Conservation (phyloP, 2,329 filamentous ascomycete genomes). For the Ophiostoma australiae region DNA sequence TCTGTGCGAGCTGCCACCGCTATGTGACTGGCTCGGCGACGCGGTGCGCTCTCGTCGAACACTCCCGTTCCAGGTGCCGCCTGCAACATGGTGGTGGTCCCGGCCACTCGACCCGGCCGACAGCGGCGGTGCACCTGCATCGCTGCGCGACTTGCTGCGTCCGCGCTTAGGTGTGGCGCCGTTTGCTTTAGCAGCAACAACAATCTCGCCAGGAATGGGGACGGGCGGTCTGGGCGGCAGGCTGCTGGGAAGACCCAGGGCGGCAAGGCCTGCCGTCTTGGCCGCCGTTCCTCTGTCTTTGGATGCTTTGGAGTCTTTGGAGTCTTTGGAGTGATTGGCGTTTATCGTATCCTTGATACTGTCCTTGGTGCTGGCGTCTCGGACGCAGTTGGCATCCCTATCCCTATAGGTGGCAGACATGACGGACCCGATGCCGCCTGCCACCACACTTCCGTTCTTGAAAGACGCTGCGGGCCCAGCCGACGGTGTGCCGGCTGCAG, state of each 20-base stretch:
- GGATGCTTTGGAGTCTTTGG: no score
- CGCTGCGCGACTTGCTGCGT: background rate
- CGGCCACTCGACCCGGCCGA: background rate
- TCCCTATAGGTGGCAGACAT: background rate
- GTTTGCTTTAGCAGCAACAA: background rate
- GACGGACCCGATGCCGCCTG: background rate
- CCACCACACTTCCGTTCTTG: background rate
- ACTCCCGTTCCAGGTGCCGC: background rate
- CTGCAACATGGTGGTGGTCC: background rate
- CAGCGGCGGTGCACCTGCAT: background rate
- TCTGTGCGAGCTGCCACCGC: background rate
- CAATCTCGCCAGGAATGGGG: constrained; percentile 17
- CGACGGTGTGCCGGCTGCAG: background rate
- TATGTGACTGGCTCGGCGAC: background rate
- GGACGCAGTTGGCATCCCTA: background rate
- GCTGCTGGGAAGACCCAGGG: constrained; percentile 13
- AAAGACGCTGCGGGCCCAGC: background rate
- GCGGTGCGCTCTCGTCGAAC: background rate
- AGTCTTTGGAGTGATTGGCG: background rate
- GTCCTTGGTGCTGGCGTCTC: background rate
- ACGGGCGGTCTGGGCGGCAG: constrained; percentile 17
- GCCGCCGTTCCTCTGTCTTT: background rate
- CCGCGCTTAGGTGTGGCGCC: background rate
- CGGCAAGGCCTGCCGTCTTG: background rate
- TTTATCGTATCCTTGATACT: background rate